Evolutionary conservation across 257 asterid species (phyloP), one percentile per base, ranked within the genome.

Genomic region (Eucommia ulmoides): DNA sequence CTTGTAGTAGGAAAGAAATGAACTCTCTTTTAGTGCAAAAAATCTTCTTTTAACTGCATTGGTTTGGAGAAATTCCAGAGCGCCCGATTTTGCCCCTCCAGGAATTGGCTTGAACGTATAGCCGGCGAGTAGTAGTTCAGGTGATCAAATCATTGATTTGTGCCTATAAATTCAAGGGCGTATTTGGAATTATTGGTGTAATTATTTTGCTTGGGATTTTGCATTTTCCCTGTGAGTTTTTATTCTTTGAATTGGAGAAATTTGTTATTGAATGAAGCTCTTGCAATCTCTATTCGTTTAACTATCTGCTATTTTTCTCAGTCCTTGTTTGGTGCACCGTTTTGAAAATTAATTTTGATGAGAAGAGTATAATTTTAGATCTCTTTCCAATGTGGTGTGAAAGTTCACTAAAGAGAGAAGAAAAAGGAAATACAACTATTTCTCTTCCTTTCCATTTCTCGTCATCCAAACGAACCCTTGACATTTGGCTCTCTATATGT

Each of bases 51-150:
- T 46, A 49, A 60, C 60, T 50, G 44, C 65, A 35, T 50, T 45
- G 7, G 52, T 21, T 52, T 17, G 22, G 25, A 45, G 53, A 22
- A 53, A 51, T 54, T 51, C 61, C 63, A 38, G 52, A 61, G 24
- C 72, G 54, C 80, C 83, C 80, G 57, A 60, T 82, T 82, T 86
- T 76, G 88, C 71, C 59, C 65, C 63, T 62, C 66, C 55, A 46
- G 42, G 35, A 47, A 53, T 59, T 38, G 50, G 59, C 38, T 58
- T 52, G 51, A 50, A 33, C 41, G 56, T 51, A 45, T 62, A 54
- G 72, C 52, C 52, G 8, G 69, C 42, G 45, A 41, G 22, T 54
- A 18, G 60, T 26, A 41, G 53, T 60, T 48, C n/a, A 51, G 64
- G 29, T 66, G 56, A n/a, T n/a, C n/a, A n/a, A n/a, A n/a, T 61